These are phyloP conservation scores for Dactylellina cionopaga DNA, from an alignment of 2,329 filamentous ascomycete species.

Conservation along the genomic window DNA sequence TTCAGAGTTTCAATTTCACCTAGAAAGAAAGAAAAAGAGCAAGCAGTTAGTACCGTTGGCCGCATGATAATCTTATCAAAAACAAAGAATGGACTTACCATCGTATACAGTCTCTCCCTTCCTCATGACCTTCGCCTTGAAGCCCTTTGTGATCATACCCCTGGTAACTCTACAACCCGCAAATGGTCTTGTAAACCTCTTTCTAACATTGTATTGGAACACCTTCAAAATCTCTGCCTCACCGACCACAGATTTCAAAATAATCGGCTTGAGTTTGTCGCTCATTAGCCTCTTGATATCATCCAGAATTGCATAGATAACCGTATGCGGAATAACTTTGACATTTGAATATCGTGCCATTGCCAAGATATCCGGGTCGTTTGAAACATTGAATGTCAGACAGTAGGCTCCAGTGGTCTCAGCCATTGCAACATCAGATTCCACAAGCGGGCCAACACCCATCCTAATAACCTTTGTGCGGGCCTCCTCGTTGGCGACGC, in stretches of 20 bases:
- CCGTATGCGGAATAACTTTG: conserved; percentile 81
- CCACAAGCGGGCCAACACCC: conserved; percentile 78
- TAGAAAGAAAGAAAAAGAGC: conserved; percentile 60
- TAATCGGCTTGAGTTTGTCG: conserved; percentile 72
- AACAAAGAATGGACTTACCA: conserved; percentile 71
- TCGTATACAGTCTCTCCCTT: conserved; percentile 77
- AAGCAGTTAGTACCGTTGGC: not conserved
- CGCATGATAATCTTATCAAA: no score
- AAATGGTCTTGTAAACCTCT: conserved; percentile 75
- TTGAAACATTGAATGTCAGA: conserved; percentile 83
- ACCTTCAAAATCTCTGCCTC: conserved; percentile 86
- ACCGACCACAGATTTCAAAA: conserved; percentile 78
- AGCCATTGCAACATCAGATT: conserved; percentile 91
- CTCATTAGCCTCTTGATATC: conserved; percentile 75
- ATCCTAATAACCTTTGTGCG: conserved; percentile 79
- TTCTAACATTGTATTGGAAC: conserved; percentile 84
- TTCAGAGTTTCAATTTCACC: conserved; percentile 84
- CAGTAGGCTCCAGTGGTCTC: conserved; percentile 74
- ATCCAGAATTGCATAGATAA: conserved; percentile 83
- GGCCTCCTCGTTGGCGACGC: conserved; percentile 86
- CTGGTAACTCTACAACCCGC: conserved; percentile 90
- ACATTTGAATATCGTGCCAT: conserved; percentile 78
- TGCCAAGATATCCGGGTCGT: conserved; percentile 74
- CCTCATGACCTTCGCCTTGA: conserved; percentile 74
- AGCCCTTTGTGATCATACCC: conserved; percentile 73